These are phyloP conservation scores for Sporisorium iseilematis-ciliati DNA, from an alignment of 1,284 basidiomycete genomes.

Conservation along the genomic window DNA sequence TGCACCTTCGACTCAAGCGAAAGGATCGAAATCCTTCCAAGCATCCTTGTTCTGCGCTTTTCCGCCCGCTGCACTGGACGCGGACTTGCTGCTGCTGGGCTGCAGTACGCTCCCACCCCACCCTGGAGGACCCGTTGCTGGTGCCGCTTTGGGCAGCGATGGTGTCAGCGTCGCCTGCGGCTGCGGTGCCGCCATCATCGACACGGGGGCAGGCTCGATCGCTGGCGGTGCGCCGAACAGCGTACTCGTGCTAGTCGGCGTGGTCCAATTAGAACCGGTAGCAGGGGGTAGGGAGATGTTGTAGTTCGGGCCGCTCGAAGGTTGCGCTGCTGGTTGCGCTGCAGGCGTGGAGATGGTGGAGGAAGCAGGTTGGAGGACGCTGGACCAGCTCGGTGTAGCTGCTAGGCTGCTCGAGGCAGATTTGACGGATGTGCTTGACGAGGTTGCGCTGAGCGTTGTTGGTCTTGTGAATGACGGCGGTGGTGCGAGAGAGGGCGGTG, in stretches of 20 bases:
- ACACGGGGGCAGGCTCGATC: slow-evolving; percentile 14
- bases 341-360: slow-evolving; percentile 3
- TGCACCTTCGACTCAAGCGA: slow-evolving; percentile 15
- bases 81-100: slow-evolving; percentile 40
- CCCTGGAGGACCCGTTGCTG: slow-evolving; percentile 17
- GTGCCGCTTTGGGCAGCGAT: not conserved
- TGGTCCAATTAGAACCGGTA: slow-evolving; percentile 25
- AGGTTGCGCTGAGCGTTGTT: slow-evolving; percentile 8
- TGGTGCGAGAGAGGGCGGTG: slow-evolving; percentile 26
- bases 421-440: slow-evolving; percentile 17
- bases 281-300: slow-evolving; percentile 54
- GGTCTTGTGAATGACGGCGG: slow-evolving; percentile 28
- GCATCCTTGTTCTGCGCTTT: slow-evolving; percentile 19
- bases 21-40: slow-evolving; percentile 61
- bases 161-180: not conserved
- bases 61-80: not conserved
- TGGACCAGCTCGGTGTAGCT: slow-evolving; percentile 24
- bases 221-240: slow-evolving; percentile 11
- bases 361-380: slow-evolving; percentile 32
- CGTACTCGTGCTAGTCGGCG: not conserved
- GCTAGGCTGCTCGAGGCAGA: slow-evolving; percentile 5
- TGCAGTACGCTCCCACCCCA: slow-evolving; percentile 50
- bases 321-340: not conserved
- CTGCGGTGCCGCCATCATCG: not conserved
- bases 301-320: slow-evolving; percentile 52